Conservation (phyloP, 371 early-diverging fungal species). For the Mucor plumbeus region DNA sequence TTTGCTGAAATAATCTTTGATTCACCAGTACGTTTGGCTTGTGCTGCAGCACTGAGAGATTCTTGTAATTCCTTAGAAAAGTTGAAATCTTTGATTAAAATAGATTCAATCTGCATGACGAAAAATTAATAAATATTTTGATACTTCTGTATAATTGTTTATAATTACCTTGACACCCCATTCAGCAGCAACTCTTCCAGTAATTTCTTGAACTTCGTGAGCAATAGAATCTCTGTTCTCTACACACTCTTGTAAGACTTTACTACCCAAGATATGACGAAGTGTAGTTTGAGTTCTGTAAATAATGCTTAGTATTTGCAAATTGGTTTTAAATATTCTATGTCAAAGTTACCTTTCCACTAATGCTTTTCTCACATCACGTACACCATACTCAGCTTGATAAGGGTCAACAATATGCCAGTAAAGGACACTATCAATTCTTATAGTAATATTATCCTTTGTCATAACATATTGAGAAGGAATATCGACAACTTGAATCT, state of each 20-base stretch:
- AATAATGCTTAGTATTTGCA: background rate
- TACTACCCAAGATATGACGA: slow-evolving; percentile 71
- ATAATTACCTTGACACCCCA: slow-evolving; percentile 78
- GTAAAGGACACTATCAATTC: slow-evolving; percentile 86
- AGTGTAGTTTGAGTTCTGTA: slow-evolving; percentile 75
- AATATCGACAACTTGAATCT: slow-evolving; percentile 78
- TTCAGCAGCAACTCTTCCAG: slow-evolving; percentile 65
- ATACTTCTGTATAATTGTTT: no score
- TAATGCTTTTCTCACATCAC: slow-evolving; percentile 75
- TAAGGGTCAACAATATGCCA: slow-evolving; percentile 88
- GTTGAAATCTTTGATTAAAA: slow-evolving; percentile 87
- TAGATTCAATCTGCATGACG: slow-evolving; percentile 63
- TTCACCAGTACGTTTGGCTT: slow-evolving; percentile 87
- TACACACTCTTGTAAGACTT: slow-evolving; percentile 73
- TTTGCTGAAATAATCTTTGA: slow-evolving; percentile 89
- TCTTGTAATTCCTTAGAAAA: slow-evolving; percentile 82
- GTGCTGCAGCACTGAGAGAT: slow-evolving; percentile 89
- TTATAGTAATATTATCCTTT: slow-evolving; percentile 84
- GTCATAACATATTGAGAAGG: slow-evolving; percentile 85
- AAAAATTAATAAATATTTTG: no score
- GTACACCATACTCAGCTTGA: slow-evolving; percentile 76
- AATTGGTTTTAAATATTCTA: background rate
- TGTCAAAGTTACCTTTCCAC: slow-evolving; percentile 62
- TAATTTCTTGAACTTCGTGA: slow-evolving; percentile 80
- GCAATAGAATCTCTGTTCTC: slow-evolving; percentile 90